Percentiles rank a stretch among this genome's conserved stretches.
phyloP scores from a whole-genome alignment of 225 moss, liverwort and hornwort species.

The Thuidium tamariscinum region DNA sequence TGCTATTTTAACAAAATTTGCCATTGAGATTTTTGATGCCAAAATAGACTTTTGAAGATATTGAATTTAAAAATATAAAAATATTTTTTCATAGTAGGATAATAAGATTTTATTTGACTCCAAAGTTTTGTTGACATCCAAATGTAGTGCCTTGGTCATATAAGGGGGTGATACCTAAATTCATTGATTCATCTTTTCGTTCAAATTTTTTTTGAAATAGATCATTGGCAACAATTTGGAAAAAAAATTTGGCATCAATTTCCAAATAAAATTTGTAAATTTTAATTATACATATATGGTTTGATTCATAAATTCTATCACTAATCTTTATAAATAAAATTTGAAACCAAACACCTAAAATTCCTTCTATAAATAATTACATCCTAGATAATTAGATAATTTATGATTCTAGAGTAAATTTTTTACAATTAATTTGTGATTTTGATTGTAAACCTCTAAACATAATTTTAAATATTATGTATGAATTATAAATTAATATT shows the following conservation, averaged over 20 bases:
- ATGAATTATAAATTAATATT: too few species aligned
- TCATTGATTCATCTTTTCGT: not conserved
- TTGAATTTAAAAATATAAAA: too few species aligned
- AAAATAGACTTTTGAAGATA: too few species aligned
- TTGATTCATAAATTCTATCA: not conserved
- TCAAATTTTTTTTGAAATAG: not conserved
- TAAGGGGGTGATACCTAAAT: rapidly evolving
- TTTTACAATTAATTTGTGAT: not conserved
- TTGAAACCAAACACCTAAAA: not conserved
- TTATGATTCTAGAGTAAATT: not conserved
- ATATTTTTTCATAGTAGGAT: too few species aligned
- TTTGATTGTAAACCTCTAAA: too few species aligned
- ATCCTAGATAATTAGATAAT: not conserved
- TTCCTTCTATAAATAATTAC: not conserved
- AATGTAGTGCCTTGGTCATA: not conserved
- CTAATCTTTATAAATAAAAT: not conserved
- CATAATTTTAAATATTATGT: too few species aligned
- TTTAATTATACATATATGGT: not conserved
- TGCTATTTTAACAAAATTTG: too few species aligned
- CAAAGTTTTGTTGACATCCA: not conserved
- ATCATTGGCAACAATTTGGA: not conserved
- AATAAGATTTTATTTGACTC: not conserved
- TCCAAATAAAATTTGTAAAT: not conserved
- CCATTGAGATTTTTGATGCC: not conserved
- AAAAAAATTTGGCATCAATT: not conserved